Evolutionary conservation across 805 yeast species (phyloP).

Genomic region (Saturnispora sekii): DNA sequence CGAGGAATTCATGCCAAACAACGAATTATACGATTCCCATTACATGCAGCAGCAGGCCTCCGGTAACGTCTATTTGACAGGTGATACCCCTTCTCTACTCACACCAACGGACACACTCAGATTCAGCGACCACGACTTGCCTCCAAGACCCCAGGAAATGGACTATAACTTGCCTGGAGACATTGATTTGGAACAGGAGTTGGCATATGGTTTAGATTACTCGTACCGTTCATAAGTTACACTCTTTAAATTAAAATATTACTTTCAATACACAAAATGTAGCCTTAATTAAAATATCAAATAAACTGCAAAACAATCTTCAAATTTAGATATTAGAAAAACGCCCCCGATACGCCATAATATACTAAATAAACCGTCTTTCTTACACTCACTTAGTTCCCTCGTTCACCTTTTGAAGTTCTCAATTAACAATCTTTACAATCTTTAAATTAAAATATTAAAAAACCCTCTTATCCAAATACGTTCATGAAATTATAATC

Average conservation of each 20-base stretch:
- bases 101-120: slow-evolving; percentile 37
- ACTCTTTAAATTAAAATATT: too few relatives aligned
- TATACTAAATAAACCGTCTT: too few relatives aligned
- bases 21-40: slow-evolving; percentile 6
- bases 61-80: slow-evolving; percentile 6
- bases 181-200: slow-evolving; percentile 50
- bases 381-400: too few relatives aligned
- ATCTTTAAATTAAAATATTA: too few relatives aligned
- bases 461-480: slow-evolving; percentile 13
- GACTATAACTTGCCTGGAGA: slow-evolving; percentile 18
- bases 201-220: slow-evolving; percentile 58
- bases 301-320: too few relatives aligned
- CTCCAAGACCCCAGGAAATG: slow-evolving; percentile 56
- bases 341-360: too few relatives aligned
- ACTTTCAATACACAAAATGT: too few relatives aligned
- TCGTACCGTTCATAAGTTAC: slow-evolving; percentile 10
- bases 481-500: slow-evolving; percentile 12
- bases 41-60: slow-evolving; percentile 18
- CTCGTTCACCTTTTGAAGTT: too few relatives aligned
- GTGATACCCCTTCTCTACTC: slow-evolving; percentile 19
- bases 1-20: slow-evolving; percentile 1
- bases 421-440: too few relatives aligned
- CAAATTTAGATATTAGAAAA: too few relatives aligned
- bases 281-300: too few relatives aligned
- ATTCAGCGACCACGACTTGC: slow-evolving; percentile 39